These are phyloP conservation scores for Pyrus communis DNA, from an alignment of 306 rosid genomes.

Conservation along the genomic window DNA sequence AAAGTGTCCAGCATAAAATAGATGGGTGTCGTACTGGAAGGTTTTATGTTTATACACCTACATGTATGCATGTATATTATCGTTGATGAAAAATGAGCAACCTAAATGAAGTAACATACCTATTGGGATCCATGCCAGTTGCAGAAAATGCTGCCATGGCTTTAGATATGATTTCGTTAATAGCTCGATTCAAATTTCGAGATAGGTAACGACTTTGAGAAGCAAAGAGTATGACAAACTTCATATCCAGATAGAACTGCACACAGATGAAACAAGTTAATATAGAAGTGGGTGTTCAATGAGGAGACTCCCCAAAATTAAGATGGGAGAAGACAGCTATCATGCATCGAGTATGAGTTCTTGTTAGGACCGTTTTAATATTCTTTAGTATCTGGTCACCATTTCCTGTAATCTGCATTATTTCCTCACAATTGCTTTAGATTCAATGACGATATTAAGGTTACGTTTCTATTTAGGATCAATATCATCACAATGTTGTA, in stretches of 20 bases:
- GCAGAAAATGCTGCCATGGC: constrained; percentile 84
- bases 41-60: too few species aligned
- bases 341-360: not conserved
- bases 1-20: too few species aligned
- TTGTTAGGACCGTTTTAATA: not conserved
- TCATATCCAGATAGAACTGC: constrained; percentile 99
- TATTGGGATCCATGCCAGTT: constrained; percentile 85
- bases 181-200: constrained; percentile 71
- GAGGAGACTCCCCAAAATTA: not conserved
- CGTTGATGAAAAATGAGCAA: not conserved
- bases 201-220: constrained; percentile 88
- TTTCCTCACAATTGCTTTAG: too few species aligned
- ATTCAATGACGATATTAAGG: not conserved
- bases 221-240: constrained; percentile 89
- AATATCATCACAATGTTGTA: not conserved
- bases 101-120: constrained; percentile 34
- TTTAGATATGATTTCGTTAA: constrained; percentile 84
- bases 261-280: constrained; percentile 14
- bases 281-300: not conserved
- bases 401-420: not conserved
- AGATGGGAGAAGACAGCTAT: not conserved
- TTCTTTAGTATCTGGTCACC: not conserved
- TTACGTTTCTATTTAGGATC: not conserved
- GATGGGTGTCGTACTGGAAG: too few species aligned
- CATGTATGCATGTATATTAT: not conserved